Conservation (phyloP, 2,329 filamentous ascomycete species). For the Colletotrichum siamense region DNA sequence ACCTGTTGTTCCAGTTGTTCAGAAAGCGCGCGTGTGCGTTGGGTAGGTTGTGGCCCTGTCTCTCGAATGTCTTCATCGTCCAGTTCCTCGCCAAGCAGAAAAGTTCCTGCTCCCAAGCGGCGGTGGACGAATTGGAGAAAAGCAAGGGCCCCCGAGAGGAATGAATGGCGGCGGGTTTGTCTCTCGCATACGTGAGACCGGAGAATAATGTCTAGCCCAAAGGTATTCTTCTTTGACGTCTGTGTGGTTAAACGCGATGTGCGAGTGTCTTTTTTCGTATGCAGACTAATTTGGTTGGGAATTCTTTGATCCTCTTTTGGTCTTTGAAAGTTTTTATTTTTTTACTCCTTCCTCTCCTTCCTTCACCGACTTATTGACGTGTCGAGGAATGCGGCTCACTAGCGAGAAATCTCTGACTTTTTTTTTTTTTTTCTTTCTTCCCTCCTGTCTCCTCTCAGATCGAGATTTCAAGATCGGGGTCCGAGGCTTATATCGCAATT, state of each 20-base stretch:
- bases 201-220: not conserved
- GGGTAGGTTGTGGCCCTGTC: not conserved
- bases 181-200: not conserved
- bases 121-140: not conserved
- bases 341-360: not conserved
- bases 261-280: not conserved
- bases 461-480: conserved; percentile 18
- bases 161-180: not conserved
- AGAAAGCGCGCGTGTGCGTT: not conserved
- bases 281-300: conserved; percentile 9
- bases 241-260: not conserved
- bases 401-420: not conserved
- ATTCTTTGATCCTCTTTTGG: conserved; percentile 4
- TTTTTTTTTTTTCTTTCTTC: not conserved
- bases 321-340: not conserved
- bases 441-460: not conserved
- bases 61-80: not conserved
- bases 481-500: conserved; percentile 4
- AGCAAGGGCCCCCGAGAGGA: not conserved
- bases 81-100: not conserved
- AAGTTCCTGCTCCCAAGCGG: not conserved
- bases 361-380: conserved; percentile 22
- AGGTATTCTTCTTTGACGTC: not conserved
- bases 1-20: not conserved
- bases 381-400: conserved; percentile 4